phyloP scores from a whole-genome alignment of 495 filamentous ascomycete species.

The Haplographium delicatum region DNA sequence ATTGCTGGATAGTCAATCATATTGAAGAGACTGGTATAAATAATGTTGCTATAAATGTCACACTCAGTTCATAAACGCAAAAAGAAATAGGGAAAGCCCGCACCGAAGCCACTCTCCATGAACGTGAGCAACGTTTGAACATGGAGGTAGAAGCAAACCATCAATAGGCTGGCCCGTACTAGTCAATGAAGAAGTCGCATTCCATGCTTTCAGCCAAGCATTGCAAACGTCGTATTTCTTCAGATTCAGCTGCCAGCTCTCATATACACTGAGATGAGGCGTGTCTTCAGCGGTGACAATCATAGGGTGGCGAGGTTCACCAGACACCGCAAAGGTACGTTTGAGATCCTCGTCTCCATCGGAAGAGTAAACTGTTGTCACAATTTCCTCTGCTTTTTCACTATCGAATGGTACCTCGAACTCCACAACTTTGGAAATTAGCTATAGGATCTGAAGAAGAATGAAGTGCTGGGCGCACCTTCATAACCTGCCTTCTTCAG shows the following conservation, averaged over 20 bases:
- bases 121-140: conserved; percentile 2
- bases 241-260: conserved; percentile 18
- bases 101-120: conserved; percentile 8
- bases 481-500: conserved; percentile 47
- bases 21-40: conserved; percentile 69
- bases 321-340: conserved; percentile 44
- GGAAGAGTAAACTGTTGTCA: conserved; percentile 34
- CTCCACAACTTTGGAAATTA: neutral
- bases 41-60: conserved; percentile 54
- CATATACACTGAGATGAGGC: neutral
- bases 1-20: conserved; percentile 58
- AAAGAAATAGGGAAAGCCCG: neutral
- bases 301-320: conserved; percentile 38
- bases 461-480: conserved; percentile 3
- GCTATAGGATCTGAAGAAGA: neutral
- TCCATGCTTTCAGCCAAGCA: conserved; percentile 60
- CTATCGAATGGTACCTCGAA: neutral
- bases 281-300: neutral
- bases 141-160: conserved; percentile 32
- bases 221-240: conserved; percentile 49
- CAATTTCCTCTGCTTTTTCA: neutral
- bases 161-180: conserved; percentile 51
- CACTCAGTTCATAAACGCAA: conserved; percentile 20
- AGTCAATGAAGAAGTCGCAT: conserved; percentile 46
- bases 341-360: conserved; percentile 35